Base-by-base conservation (phyloP, 208 protist species). In the Chromosphaera perkinsii region DNA sequence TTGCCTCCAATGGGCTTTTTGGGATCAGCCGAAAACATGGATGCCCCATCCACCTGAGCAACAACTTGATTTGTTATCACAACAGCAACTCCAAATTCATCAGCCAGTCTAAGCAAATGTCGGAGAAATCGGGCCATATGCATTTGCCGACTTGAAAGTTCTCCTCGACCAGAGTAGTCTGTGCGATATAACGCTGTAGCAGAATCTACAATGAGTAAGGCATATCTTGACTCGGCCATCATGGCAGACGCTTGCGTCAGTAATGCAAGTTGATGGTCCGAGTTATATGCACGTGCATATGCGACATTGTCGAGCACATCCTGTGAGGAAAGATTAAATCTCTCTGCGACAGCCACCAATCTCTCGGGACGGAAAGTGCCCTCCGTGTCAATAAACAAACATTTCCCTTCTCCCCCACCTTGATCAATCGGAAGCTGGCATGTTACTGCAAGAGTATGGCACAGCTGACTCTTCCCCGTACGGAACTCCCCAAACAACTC, bases 1-100 rank as follows among this genome's bases (percentile, higher is more conserved):
- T 99, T 94, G 9, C 97, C 97, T n/a, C 96, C 97, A 74, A 99
- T 97, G 24, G 97, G 97, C 82, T 99, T 99, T 73, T 97, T 97
- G 26, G 95, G 88, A 71, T 98, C 91, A 3, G 93, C 83, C 73
- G 90, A 84, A 63, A 96, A 97, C 89, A 97, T 94, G 48, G 89
- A 79, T 22, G 79, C 88, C 32, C 94, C 95, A 76, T 98, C 94
- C 22, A 97, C 93, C 37, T 93, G 87, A 9, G 96, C 95, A 1
- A 98, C 95, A 1, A 98, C 94, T 82, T 72, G 59, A 60, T 51
- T 54, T 24, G 39, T 51, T 22, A 58, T 66, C 5, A 65, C 33
- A 47, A 71, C 57, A 27, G 59, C 51, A 27, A 71, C 54, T 47
- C 43, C 47, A 71, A 71, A 51, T n/a, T 98, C 94, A 73, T 98